Base-by-base conservation (phyloP, 306 rosid genomes). In the Acmispon strigosus region DNA sequence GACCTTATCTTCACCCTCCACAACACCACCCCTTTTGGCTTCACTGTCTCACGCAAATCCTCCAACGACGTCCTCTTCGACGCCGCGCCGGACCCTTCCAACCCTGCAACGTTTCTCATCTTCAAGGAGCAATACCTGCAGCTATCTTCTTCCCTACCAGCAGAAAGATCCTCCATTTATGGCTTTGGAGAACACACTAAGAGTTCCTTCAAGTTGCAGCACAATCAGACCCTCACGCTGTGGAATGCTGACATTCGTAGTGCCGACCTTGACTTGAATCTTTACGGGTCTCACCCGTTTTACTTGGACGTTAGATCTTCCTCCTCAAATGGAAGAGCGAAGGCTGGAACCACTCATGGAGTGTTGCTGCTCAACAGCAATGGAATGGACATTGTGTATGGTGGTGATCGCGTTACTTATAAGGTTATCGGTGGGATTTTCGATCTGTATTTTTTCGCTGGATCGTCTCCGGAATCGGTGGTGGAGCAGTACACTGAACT, bases 281-380 rank as follows among this genome's bases (percentile, higher is more conserved):
- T 88, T 51, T 92, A 90, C 34, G 96, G 96, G 10, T 87, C 96
- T 13, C 98, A 92, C 76, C 98, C 96, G 0, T 92, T 92, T 74
- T 92, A 90, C 78, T 54, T 92, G 67, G 96, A 92, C 6, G 81
- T 90, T 48, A 78, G 93, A 34, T 84, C 88, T 0, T 72, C 84
- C 0, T 80, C 88, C 0, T 7, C 7, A 0, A 85, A 73, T 53
- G 94, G 88, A 8, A 67, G 32, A 52, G 81, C 78, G 55, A 24
- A 63, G 42, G 76, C 54, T 2, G 96, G 96, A 13, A 72, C 82
- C 8, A 81, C 86, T 8, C 96, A 92, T 74, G 98, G 96, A 20
- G 98, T 90, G 27, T 66, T 92, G 81, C 48, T 90, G 11, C 70
- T 86, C 5, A 92, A 90, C 29, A 90, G 89, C 41, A 88, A 92